These are phyloP conservation scores for Lactarius psammicola DNA, from an alignment of 768 basidiomycete genomes.

Conservation along the genomic window DNA sequence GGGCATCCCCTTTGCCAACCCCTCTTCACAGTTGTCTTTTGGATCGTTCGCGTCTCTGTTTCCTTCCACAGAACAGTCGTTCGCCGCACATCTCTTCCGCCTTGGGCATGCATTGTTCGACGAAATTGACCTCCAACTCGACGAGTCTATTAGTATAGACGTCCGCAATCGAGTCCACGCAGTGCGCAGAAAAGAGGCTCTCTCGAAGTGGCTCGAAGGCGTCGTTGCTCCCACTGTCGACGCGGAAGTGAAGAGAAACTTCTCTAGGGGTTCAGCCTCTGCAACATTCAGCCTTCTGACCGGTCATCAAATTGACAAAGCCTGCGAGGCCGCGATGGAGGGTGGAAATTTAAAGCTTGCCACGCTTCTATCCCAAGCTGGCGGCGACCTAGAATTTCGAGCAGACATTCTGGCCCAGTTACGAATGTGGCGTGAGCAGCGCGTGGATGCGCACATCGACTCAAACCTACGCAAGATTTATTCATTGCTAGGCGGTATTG, in stretches of 20 bases:
- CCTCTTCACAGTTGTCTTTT: conserved; percentile 66
- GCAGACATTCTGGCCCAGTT: conserved; percentile 74
- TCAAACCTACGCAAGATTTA: conserved; percentile 75
- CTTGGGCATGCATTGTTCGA: conserved; percentile 90
- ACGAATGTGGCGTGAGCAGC: conserved; percentile 77
- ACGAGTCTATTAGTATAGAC: conserved; percentile 53
- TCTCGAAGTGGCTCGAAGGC: conserved; percentile 83
- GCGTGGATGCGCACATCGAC: conserved; percentile 65
- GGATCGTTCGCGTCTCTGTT: conserved; percentile 73
- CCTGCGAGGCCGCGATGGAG: conserved; percentile 70
- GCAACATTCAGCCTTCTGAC: conserved; percentile 76
- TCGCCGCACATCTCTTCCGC: conserved; percentile 81
- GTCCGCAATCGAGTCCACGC: conserved; percentile 57
- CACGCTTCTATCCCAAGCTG: conserved; percentile 83
- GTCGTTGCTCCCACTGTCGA: conserved; percentile 72
- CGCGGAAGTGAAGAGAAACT: conserved; percentile 56
- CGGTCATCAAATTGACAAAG: conserved; percentile 85
- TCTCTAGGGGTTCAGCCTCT: conserved; percentile 45
- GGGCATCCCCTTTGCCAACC: conserved; percentile 66
- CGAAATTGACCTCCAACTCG: conserved; percentile 64
- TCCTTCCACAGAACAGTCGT: conserved; percentile 63
- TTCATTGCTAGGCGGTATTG: conserved; percentile 77
- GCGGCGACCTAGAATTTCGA: conserved; percentile 71
- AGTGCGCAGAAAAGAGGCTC: conserved; percentile 70
- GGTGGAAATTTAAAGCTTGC: conserved; percentile 81